Base-by-base conservation (phyloP, 192 early-diverging fungal genomes). In the Coemansia sp. region DNA sequence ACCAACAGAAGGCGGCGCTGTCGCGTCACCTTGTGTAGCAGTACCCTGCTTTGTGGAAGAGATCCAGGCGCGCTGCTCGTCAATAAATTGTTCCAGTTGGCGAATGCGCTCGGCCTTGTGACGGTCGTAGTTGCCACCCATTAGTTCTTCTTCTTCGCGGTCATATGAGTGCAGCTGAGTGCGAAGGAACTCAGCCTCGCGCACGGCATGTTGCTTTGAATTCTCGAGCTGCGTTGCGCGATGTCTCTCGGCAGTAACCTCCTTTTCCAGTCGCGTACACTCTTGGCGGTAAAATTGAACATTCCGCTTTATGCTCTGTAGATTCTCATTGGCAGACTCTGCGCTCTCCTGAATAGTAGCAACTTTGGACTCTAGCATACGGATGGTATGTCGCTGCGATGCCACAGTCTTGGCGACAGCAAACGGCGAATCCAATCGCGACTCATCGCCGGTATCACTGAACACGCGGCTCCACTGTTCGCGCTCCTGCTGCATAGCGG, bases 161-260 rank as follows among this genome's bases (percentile, higher is more conserved):
- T 82, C 74, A 56, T 77, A 82, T 26, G 71, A 67, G 31, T 68
- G 85, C 76, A 92, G 61, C 70, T 91, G 89, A 5, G 85, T 81
- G 55, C 86, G 83, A 49, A 92, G 60, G 73, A 86, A 84, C 34
- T 82, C 83, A 0, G 83, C 76, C 56, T 91, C 87, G 54, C 85
- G 85, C 55, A 78, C 79, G 7, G 84, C 71, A 18, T 91, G 65
- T 32, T 84, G 81, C 41, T 82, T 68, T 31, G 83, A 58, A 26
- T 81, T 71, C 16, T 85, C 74, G 14, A 84, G 62, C 30, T 67
- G 82, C 14, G 74, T 56, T 3, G 71, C 55, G 7, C 51, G 44
- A 7, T 63, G 66, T 30, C 54, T 68, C 51, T 84, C 84, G 0
- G 7, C 61, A 21, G 38, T 10, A 23, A 55, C 38, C 28, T 72